Conservation (phyloP, 2,329 filamentous ascomycete species). For the Mollisiaceae sp. region DNA sequence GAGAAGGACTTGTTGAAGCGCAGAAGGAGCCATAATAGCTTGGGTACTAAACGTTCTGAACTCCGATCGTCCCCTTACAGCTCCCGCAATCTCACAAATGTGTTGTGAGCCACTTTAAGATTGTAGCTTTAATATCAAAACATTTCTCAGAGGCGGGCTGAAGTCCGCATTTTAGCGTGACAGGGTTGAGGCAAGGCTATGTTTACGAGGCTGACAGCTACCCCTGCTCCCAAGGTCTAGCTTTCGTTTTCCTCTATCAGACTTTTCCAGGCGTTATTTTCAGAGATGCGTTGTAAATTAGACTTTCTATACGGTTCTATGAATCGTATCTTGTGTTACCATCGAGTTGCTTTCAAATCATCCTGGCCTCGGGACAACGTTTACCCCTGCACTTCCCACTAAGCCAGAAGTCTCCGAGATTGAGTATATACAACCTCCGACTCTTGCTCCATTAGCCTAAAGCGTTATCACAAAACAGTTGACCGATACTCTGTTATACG, state of each 20-base stretch:
- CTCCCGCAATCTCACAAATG: background rate
- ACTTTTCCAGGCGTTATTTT: background rate
- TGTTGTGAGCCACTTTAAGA: background rate
- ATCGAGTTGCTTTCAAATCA: slow-evolving; percentile 13
- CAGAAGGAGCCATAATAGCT: slow-evolving; percentile 57
- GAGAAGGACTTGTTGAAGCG: slow-evolving; percentile 71
- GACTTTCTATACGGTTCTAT: background rate
- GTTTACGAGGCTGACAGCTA: slow-evolving; percentile 1
- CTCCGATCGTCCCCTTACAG: slow-evolving; percentile 4
- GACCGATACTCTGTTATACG: background rate
- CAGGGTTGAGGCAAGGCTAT: slow-evolving; percentile 13
- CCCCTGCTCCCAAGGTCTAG: background rate
- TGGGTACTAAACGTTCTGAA: background rate
- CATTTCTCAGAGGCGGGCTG: slow-evolving; percentile 13
- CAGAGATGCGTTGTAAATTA: background rate
- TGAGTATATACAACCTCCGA: background rate
- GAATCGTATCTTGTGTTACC: background rate
- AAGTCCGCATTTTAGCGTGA: slow-evolving; percentile 27
- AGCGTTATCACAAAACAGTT: background rate
- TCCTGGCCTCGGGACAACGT: background rate
- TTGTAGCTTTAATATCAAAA: slow-evolving; percentile 17
- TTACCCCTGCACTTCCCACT: background rate
- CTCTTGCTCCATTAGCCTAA: background rate
- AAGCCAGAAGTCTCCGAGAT: slow-evolving; percentile 2
- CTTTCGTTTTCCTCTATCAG: background rate